Evolutionary conservation across 1,139 yeast species (phyloP).

Genomic region (Scheffersomyces stambukii): DNA sequence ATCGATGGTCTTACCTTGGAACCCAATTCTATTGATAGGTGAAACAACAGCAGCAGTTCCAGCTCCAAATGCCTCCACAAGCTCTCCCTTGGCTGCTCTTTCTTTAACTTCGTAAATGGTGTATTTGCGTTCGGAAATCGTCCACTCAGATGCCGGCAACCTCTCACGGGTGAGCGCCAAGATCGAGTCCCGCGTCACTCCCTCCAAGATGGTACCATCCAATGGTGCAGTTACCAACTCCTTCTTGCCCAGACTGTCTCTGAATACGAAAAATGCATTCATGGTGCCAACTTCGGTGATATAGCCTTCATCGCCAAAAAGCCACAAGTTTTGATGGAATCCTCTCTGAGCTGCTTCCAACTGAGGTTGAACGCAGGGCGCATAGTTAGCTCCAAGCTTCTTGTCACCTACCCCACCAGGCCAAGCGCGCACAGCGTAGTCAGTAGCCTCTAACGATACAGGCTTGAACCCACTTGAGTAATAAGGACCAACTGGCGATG

Average conservation of each 20-base stretch:
- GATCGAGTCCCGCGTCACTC: constrained; percentile 92
- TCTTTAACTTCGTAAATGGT: constrained; percentile 78
- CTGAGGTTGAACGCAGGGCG: constrained; percentile 90
- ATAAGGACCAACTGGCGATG: constrained; percentile 95
- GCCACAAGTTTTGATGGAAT: constrained; percentile 93
- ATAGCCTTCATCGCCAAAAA: constrained; percentile 84
- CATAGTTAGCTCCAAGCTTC: constrained; percentile 96
- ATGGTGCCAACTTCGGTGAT: constrained; percentile 97
- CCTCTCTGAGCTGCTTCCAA: constrained; percentile 83
- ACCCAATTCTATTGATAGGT: constrained; percentile 85
- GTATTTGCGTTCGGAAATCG: constrained; percentile 72
- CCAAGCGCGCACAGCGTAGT: constrained; percentile 97
- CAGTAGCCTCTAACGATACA: constrained; percentile 88
- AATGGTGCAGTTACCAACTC: constrained; percentile 95
- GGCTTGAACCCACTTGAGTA: constrained; percentile 91
- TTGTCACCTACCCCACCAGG: constrained; percentile 98
- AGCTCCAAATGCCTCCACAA: constrained; percentile 93
- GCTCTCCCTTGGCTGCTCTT: constrained; percentile 70
- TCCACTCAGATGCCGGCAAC: constrained; percentile 73
- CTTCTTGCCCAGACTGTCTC: constrained; percentile 47
- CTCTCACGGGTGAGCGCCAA: constrained; percentile 71
- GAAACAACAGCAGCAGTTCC: constrained; percentile 98
- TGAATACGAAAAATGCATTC: constrained; percentile 87
- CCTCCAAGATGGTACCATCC: constrained; percentile 95
- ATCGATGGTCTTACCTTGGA: constrained; percentile 62